Conservation (phyloP, 2,329 filamentous ascomycete genomes). For the Colletotrichum endophyticum region DNA sequence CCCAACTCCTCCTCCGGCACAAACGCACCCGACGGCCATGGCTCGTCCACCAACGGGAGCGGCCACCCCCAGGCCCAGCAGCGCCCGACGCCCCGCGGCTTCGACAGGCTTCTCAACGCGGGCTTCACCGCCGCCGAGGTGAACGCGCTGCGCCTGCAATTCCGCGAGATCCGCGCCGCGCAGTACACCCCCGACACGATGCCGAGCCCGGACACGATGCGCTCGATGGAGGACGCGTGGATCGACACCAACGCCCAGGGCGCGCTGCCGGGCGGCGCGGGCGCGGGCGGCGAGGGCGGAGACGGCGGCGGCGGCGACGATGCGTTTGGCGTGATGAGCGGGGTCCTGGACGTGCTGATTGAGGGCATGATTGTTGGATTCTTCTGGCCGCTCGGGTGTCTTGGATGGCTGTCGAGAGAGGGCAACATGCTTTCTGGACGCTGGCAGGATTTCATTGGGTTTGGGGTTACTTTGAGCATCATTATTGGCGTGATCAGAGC, state of each 20-base stretch:
- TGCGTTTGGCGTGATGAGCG: constrained; percentile 46
- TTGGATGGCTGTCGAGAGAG: constrained; percentile 85
- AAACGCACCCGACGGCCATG: neutral
- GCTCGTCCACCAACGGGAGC: neutral
- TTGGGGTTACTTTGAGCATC: constrained; percentile 73
- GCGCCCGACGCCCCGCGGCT: constrained; percentile 63
- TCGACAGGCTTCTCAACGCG: constrained; percentile 81
- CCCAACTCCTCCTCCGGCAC: constrained; percentile 15
- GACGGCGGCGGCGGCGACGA: constrained; percentile 49
- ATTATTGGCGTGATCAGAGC: constrained; percentile 38
- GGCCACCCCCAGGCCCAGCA: neutral
- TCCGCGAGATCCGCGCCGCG: constrained; percentile 81
- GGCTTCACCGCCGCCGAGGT: constrained; percentile 88
- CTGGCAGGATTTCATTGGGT: constrained; percentile 84
- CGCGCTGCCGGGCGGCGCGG: constrained; percentile 30
- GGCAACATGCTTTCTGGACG: constrained; percentile 86
- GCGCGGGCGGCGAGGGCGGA: constrained; percentile 14
- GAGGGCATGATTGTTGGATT: constrained; percentile 91
- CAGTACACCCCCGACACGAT: constrained; percentile 88
- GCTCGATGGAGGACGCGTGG: constrained; percentile 87
- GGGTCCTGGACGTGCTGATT: constrained; percentile 82
- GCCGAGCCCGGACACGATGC: constrained; percentile 78
- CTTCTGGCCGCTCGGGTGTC: constrained; percentile 88
- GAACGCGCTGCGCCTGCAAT: constrained; percentile 84
- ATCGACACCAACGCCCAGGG: constrained; percentile 70